Conservation (phyloP, 1,284 basidiomycete species). For the Fomitiporia mediterranea region DNA sequence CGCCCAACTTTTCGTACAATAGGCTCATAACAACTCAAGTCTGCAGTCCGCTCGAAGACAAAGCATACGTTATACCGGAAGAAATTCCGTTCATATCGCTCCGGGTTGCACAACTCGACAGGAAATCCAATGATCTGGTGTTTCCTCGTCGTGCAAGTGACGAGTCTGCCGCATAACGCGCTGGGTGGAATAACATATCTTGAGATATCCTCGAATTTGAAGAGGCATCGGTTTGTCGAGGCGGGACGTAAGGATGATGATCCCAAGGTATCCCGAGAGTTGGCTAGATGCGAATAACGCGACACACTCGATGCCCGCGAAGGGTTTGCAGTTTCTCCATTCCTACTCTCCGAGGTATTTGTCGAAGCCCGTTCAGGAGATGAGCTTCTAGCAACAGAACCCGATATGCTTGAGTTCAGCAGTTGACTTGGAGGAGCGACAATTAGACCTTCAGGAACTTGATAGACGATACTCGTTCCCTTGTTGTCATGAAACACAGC, state of each 20-base stretch:
- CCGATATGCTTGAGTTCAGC: slow-evolving; percentile 25
- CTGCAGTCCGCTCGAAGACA: slow-evolving; percentile 88
- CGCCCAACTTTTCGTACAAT: slow-evolving; percentile 93
- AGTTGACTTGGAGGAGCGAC: slow-evolving; percentile 26
- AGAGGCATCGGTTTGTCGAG: slow-evolving; percentile 54
- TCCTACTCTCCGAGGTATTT: slow-evolving; percentile 28
- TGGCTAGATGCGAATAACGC: slow-evolving; percentile 11
- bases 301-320: slow-evolving; percentile 20
- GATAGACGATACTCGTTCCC: slow-evolving; percentile 84
- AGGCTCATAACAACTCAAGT: slow-evolving; percentile 92
- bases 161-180: slow-evolving; percentile 83
- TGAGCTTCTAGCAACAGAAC: slow-evolving; percentile 43
- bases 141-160: slow-evolving; percentile 68
- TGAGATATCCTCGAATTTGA: slow-evolving; percentile 88
- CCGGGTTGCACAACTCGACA: slow-evolving; percentile 58
- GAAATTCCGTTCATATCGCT: slow-evolving; percentile 75
- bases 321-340: slow-evolving; percentile 1
- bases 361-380: slow-evolving; percentile 38
- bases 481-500: slow-evolving; percentile 79
- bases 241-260: slow-evolving; percentile 35
- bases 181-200: slow-evolving; percentile 93
- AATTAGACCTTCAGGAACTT: slow-evolving; percentile 87
- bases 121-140: slow-evolving; percentile 90
- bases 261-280: slow-evolving; percentile 17
- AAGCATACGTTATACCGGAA: slow-evolving; percentile 97